A percentile compares a stretch with the other conserved stretches of the same genome.
phyloP scores from a whole-genome alignment of 345 rosid species.

The Salix brachista region DNA sequence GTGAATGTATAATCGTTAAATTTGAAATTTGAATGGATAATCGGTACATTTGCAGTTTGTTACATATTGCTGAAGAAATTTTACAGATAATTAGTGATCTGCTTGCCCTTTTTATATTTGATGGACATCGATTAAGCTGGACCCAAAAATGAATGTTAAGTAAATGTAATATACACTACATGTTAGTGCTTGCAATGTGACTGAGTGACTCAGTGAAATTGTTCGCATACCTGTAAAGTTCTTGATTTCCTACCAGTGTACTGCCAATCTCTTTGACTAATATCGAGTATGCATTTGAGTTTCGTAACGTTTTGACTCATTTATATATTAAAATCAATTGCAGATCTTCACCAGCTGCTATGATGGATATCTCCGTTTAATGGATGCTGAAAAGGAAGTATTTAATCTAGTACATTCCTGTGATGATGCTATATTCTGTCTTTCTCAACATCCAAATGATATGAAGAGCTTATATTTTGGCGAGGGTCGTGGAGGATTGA shows the following conservation, averaged over 20 bases:
- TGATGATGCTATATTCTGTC: conserved; percentile 52
- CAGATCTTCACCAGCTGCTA: conserved; percentile 69
- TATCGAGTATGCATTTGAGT: not conserved
- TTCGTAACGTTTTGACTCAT: not conserved
- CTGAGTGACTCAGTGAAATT: not conserved
- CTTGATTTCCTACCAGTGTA: not conserved
- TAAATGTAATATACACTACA: no score
- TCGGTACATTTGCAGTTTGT: not conserved
- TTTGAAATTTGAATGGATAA: not conserved
- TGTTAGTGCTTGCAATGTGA: not conserved
- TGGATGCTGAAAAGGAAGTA: conserved; percentile 75
- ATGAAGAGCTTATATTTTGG: conserved; percentile 51
- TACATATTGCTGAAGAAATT: not conserved
- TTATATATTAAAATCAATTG: conserved; percentile 12
- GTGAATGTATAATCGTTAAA: not conserved
- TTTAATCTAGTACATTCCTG: conserved; percentile 55
- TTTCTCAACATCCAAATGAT: conserved; percentile 54
- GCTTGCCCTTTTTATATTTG: not conserved
- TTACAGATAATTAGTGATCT: not conserved
- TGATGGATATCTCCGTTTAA: conserved; percentile 60
- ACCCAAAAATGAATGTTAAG: not conserved
- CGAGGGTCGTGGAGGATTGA: conserved; percentile 55
- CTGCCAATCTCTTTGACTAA: not conserved
- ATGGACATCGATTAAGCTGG: not conserved
- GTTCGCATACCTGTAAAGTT: not conserved